A percentile compares a stretch with the other conserved stretches of the same genome.
phyloP scores from a whole-genome alignment of 306 rosid species.

The Prinsepia uniflora region DNA sequence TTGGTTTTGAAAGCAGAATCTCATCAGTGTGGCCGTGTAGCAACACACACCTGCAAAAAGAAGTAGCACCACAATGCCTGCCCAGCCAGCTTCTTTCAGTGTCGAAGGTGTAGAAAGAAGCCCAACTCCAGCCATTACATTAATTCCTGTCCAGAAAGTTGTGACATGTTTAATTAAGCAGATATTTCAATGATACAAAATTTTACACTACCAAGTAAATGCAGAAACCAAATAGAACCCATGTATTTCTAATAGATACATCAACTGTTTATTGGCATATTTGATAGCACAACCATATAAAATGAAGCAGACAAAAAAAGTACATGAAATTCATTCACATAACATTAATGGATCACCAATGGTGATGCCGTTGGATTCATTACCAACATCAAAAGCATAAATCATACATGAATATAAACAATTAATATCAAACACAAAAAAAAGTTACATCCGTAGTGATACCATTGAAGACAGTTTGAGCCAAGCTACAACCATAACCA shows the following conservation, averaged over 20 bases:
- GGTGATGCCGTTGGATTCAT: background rate
- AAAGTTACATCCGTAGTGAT: background rate
- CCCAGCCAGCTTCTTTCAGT: constrained; percentile 77
- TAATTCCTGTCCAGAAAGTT: constrained; percentile 48
- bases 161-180: constrained; percentile 8
- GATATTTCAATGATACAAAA: background rate
- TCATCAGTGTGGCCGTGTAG: constrained; percentile 80
- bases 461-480: constrained; percentile 87
- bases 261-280: background rate
- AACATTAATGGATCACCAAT: background rate
- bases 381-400: background rate
- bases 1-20: constrained; percentile 62
- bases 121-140: constrained; percentile 83
- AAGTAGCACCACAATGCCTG: constrained; percentile 53
- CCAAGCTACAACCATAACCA: constrained; percentile 66
- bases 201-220: background rate
- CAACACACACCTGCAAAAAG: constrained; percentile 67
- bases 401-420: constrained; percentile 1
- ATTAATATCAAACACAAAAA: background rate
- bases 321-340: background rate
- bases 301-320: background rate
- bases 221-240: background rate
- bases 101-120: constrained; percentile 73
- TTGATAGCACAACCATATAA: background rate
- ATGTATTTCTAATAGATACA: background rate